Conservation (phyloP, 208 protist genomes). For the Herpetomonas samuelpessoai region DNA sequence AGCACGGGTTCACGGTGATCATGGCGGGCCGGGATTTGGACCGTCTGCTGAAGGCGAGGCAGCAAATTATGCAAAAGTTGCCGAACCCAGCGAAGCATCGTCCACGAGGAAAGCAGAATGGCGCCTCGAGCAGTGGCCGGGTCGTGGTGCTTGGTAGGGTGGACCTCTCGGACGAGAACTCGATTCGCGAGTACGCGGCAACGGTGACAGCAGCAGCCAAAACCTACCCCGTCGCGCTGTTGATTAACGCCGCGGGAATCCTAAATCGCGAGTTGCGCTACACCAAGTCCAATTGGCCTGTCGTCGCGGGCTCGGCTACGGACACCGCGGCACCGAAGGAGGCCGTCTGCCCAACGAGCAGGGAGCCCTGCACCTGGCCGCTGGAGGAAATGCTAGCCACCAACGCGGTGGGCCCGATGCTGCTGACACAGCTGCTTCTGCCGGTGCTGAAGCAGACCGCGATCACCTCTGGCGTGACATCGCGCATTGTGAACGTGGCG, state of each 20-base stretch:
- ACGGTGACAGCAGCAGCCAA: slow-evolving; percentile 28
- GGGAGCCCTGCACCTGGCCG: too few relatives aligned
- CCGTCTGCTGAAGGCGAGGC: slow-evolving; percentile 53
- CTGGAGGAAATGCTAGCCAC: slow-evolving; percentile 80
- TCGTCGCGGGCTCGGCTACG: neutral
- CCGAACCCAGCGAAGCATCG: neutral
- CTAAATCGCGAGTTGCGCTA: slow-evolving; percentile 51
- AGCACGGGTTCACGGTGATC: slow-evolving; percentile 77
- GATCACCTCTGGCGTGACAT: slow-evolving; percentile 44
- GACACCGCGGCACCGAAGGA: neutral
- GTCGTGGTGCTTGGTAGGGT: slow-evolving; percentile 66
- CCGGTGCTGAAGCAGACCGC: slow-evolving; percentile 64
- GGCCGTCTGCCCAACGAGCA: too few relatives aligned
- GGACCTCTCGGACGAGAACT: slow-evolving; percentile 61
- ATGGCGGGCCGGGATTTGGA: slow-evolving; percentile 50
- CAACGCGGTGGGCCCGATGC: slow-evolving; percentile 76
- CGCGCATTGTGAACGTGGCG: slow-evolving; percentile 83
- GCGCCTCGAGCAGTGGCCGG: slow-evolving; percentile 7
- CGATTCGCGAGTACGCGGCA: slow-evolving; percentile 62
- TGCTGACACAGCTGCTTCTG: slow-evolving; percentile 74
- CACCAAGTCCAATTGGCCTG: slow-evolving; percentile 7
- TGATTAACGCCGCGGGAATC: slow-evolving; percentile 82
- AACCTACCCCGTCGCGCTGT: slow-evolving; percentile 46
- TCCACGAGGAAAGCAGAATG: neutral
- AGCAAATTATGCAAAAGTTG: slow-evolving; percentile 30